A percentile compares a stretch with the other conserved stretches of the same genome.
phyloP scores from a whole-genome alignment of 495 filamentous ascomycete genomes.

The Talaromyces liani region DNA sequence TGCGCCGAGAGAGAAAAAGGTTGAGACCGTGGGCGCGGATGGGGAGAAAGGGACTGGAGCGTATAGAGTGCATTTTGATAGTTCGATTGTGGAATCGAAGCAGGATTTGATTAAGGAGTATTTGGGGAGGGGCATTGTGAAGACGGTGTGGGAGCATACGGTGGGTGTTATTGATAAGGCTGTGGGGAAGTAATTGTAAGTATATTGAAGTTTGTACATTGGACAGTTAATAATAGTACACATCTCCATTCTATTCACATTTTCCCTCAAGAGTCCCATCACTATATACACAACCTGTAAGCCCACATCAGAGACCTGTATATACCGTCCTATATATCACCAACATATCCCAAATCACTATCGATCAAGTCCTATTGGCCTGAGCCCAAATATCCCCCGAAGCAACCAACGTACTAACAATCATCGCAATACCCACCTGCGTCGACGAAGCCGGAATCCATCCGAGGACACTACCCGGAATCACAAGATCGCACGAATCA shows the following conservation, averaged over 20 bases:
- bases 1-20: conserved; percentile 24
- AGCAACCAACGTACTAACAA: conserved; percentile 50
- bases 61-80: conserved; percentile 41
- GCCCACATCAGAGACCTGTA: background rate
- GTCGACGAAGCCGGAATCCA: conserved; percentile 43
- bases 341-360: background rate
- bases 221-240: background rate
- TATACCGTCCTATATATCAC: background rate
- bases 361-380: background rate
- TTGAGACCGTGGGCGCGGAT: conserved; percentile 30
- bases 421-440: conserved; percentile 43
- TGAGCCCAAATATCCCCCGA: conserved; percentile 48
- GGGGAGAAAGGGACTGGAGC: conserved; percentile 43
- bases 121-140: conserved; percentile 32
- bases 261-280: background rate
- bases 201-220: background rate
- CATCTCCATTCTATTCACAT: background rate
- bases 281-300: background rate
- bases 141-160: conserved; percentile 44
- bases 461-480: conserved; percentile 47
- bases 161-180: conserved; percentile 36
- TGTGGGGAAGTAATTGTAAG: conserved; percentile 12
- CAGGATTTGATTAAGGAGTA: conserved; percentile 28
- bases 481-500: conserved; percentile 48
- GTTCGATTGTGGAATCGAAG: conserved; percentile 25